Percentiles rank a stretch among this genome's conserved stretches.
Conservation (phyloP, 331 rosid genomes). For the Quercus lobata region DNA sequence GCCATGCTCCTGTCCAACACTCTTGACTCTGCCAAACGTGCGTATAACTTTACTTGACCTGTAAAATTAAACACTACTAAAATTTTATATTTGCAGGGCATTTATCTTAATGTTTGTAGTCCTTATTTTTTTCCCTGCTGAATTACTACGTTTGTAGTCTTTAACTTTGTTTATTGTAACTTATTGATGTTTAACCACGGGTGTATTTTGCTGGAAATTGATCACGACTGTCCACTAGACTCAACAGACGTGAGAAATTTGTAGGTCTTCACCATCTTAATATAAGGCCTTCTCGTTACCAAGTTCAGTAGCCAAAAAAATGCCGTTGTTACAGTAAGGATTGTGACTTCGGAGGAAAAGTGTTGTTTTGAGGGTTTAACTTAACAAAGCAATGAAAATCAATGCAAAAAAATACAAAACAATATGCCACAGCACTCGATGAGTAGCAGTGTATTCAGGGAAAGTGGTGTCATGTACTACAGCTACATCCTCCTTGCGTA, state of each 20-base stretch:
- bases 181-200: background rate
- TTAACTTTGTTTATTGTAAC: background rate
- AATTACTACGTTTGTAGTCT: background rate
- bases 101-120: background rate
- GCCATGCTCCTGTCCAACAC: conserved; percentile 86
- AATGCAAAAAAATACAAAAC: too few relatives aligned
- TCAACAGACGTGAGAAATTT: background rate
- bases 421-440: too few relatives aligned
- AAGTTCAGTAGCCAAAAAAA: background rate
- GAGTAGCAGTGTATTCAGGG: too few relatives aligned
- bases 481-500: too few relatives aligned
- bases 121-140: too few relatives aligned
- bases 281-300: background rate
- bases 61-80: background rate
- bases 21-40: conserved; percentile 66
- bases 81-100: background rate
- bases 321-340: background rate
- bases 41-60: conserved; percentile 39
- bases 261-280: background rate
- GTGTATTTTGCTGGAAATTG: background rate
- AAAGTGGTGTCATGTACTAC: too few relatives aligned
- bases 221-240: background rate
- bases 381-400: too few relatives aligned
- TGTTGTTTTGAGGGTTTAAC: too few relatives aligned
- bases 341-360: too few relatives aligned